phyloP scores from a whole-genome alignment of 139 green algal genomes.

The Chlamydomonas applanata region DNA sequence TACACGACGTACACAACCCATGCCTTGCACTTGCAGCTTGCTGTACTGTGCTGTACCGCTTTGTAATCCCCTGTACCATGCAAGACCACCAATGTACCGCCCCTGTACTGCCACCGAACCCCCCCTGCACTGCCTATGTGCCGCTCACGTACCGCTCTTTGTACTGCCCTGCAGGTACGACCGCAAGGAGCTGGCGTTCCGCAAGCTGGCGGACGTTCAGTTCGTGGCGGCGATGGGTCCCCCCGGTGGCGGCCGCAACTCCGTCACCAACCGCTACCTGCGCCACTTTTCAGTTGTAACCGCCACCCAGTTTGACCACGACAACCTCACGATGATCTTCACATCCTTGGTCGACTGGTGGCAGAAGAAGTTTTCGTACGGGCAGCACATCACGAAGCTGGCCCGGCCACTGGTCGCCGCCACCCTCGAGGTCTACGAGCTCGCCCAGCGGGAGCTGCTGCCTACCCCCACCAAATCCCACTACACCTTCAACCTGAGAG shows the following conservation, averaged over 20 bases:
- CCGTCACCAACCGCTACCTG: conserved; percentile 68
- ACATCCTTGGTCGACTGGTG: conserved; percentile 63
- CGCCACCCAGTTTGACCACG: conserved; percentile 65
- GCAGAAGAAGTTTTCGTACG: conserved; percentile 58
- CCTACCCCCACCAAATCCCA: conserved; percentile 71
- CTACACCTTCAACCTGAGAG: conserved; percentile 81
- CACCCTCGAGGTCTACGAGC: conserved; percentile 66
- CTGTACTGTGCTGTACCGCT: too few relatives aligned
- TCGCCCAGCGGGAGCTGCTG: conserved; percentile 60
- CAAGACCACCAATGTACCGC: too few relatives aligned
- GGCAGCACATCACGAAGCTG: conserved; percentile 45
- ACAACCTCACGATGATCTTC: conserved; percentile 70
- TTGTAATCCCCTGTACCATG: too few relatives aligned
- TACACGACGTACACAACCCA: too few relatives aligned
- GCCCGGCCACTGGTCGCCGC: conserved; percentile 47
- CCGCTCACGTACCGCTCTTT: too few relatives aligned
- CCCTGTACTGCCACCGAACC: too few relatives aligned
- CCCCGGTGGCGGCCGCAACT: conserved; percentile 68
- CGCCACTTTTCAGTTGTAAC: conserved; percentile 60
- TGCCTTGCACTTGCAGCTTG: too few relatives aligned
- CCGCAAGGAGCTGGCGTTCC: conserved; percentile 61
- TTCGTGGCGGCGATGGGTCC: conserved; percentile 72
- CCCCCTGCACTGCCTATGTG: too few relatives aligned
- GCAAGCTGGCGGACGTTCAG: conserved; percentile 59
- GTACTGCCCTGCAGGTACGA: conserved; percentile 55